Evolutionary conservation across 1,284 basidiomycete genomes (phyloP), one percentile per base, ranked within the genome.

Genomic region (Mycena sp.): DNA sequence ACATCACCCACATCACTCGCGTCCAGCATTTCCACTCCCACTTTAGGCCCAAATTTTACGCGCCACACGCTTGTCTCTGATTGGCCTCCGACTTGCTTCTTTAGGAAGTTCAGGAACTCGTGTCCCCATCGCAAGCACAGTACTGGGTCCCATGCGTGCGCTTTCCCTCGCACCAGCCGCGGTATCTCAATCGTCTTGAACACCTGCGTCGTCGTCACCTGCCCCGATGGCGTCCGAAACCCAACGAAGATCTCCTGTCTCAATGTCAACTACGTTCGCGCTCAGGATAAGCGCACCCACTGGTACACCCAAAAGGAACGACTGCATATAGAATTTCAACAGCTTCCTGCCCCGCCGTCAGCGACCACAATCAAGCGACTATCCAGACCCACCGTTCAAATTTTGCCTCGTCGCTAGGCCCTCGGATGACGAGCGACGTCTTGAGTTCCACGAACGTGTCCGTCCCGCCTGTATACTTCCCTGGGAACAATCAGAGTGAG

Each of bases 271-370:
- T 37, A 43, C 19, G 4, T 40, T 52, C 21, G 19, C 30, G 28
- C 19, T 41, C 25, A 26, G 32, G 40, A 21, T 55, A 65, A 28
- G 45, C 23, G 17, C 30, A 78, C 91, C 69, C 71, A 95, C 93
- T 14, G 93, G 93, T 21, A 98, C 91, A 44, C 96, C 95, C 41
- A 98, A 85, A 19, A 98, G 83, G 77, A 95, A 98, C 2, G 94
- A 96, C 73, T 99, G 97, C 63, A 97, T 90, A 84, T 97, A 99
- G 78, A 97, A 95, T 73, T 96, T 97, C 58, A 99, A 86, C 46
- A 98, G 79, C 74, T 98, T 98, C 74, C 91, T 91, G 70, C 2
- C 2, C 38, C 11, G 23, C n/a, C 17, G 38, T 51, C 25, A 40
- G 32, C 6, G 23, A 28, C 10, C 9, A 29, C 19, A 3, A 62